Conservation (phyloP, 139 green algal genomes). For the Microglena sp. region DNA sequence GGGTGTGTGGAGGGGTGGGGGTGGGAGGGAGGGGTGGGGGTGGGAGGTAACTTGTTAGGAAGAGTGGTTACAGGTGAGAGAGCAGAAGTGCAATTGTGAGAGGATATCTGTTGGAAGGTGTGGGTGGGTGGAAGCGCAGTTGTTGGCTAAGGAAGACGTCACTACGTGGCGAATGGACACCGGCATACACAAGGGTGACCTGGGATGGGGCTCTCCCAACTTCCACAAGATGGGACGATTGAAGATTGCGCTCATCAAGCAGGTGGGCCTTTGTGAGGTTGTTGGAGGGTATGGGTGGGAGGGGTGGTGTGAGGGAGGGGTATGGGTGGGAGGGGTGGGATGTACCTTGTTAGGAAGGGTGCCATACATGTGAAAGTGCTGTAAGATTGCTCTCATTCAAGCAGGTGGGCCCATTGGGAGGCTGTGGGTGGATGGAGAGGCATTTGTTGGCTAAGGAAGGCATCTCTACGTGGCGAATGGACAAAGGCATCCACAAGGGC, state of each 20-base stretch:
- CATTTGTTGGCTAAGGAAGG: neutral
- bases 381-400: neutral
- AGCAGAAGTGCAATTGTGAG: constrained; percentile 56
- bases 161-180: constrained; percentile 34
- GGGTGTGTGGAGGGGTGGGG: too few species aligned
- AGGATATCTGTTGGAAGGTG: constrained; percentile 27
- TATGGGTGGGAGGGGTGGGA: too few species aligned
- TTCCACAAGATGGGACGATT: constrained; percentile 31
- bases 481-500: constrained; percentile 19
- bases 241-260: constrained; percentile 19
- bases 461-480: constrained; percentile 14
- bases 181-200: constrained; percentile 29
- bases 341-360: too few species aligned
- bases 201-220: constrained; percentile 32
- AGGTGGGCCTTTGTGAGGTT: constrained; percentile 5
- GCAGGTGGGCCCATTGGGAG: neutral
- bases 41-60: too few species aligned
- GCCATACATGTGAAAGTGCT: neutral
- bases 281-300: too few species aligned
- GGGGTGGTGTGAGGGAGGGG: too few species aligned
- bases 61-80: constrained; percentile 41
- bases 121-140: neutral
- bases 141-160: constrained; percentile 3
- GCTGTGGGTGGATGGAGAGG: neutral
- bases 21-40: too few species aligned